Conservation (phyloP, 805 yeast genomes). For the Clavispora carvajalis region DNA sequence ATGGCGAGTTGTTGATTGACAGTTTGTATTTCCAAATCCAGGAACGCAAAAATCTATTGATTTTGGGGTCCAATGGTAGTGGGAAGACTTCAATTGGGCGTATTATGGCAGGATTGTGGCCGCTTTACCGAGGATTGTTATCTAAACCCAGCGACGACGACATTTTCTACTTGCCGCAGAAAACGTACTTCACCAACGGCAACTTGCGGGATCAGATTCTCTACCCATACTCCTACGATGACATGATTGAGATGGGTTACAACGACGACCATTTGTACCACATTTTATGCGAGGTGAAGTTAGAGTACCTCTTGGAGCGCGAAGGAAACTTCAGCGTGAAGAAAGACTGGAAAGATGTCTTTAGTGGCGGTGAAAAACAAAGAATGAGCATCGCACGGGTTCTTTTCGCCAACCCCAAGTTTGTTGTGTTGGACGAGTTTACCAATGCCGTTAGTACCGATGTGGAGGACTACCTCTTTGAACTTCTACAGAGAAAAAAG, state of each 20-base stretch:
- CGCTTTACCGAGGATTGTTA: conserved; percentile 74
- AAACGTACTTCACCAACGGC: conserved; percentile 77
- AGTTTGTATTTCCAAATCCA: conserved; percentile 57
- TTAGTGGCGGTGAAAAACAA: conserved; percentile 96
- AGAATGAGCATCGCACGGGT: conserved; percentile 84
- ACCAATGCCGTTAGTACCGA: conserved; percentile 89
- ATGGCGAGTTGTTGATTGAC: conserved; percentile 54
- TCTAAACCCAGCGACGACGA: conserved; percentile 71
- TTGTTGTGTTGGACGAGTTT: conserved; percentile 86
- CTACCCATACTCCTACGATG: conserved; percentile 75
- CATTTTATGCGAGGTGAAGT: conserved; percentile 67
- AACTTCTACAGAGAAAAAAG: conserved; percentile 58
- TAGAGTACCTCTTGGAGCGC: conserved; percentile 74
- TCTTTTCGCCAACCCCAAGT: conserved; percentile 71
- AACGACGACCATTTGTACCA: conserved; percentile 65
- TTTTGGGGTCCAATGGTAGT: conserved; percentile 82
- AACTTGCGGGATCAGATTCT: conserved; percentile 87
- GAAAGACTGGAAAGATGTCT: conserved; percentile 82
- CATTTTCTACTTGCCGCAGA: conserved; percentile 76
- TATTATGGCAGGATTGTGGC: conserved; percentile 87
- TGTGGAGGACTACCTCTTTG: conserved; percentile 82
- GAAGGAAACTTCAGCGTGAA: conserved; percentile 49
- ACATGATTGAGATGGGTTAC: conserved; percentile 67
- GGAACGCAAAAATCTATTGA: conserved; percentile 62
- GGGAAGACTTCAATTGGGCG: conserved; percentile 88